Percentiles rank a stretch among this genome's conserved stretches.
phyloP scores from a whole-genome alignment of 2,329 filamentous ascomycete genomes.

The Camillea tinctor region DNA sequence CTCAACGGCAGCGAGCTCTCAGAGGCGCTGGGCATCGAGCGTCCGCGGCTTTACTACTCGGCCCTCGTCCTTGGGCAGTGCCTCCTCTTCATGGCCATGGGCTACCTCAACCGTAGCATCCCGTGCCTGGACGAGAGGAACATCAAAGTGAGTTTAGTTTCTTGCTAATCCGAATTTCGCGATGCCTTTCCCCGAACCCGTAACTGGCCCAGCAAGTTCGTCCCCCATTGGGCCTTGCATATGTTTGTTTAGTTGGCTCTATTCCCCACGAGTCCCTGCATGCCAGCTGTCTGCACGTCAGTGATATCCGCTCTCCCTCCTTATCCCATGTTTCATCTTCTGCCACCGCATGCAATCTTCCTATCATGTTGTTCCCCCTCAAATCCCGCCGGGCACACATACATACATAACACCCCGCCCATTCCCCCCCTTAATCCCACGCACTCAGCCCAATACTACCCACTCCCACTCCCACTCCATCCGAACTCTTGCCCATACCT shows the following conservation, averaged over 20 bases:
- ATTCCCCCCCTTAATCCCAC: neutral
- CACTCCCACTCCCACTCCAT: too few species aligned
- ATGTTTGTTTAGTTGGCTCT: neutral
- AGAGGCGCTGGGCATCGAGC: constrained; percentile 57
- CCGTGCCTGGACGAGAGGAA: constrained; percentile 44
- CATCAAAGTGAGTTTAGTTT: constrained; percentile 42
- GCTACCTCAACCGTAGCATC: constrained; percentile 44
- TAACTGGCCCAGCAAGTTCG: constrained; percentile 2
- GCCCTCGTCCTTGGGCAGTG: constrained; percentile 63
- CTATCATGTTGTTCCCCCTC: neutral
- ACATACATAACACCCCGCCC: neutral
- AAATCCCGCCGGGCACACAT: neutral
- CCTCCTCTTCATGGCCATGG: constrained; percentile 58
- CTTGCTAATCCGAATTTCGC: neutral
- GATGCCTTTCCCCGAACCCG: neutral
- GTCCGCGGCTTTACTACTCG: constrained; percentile 57
- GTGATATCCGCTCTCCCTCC: neutral
- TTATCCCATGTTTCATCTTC: neutral
- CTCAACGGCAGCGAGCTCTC: constrained; percentile 66
- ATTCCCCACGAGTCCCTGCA: neutral
- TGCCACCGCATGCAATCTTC: neutral
- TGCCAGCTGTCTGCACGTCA: neutral
- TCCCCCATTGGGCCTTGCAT: neutral
- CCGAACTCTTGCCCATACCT: too few species aligned
- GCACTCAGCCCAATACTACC: neutral